Percentiles rank a stretch among this genome's conserved stretches.
Evolutionary conservation across 345 rosid species (phyloP).

Genomic region (Iberis pinnata): DNA sequence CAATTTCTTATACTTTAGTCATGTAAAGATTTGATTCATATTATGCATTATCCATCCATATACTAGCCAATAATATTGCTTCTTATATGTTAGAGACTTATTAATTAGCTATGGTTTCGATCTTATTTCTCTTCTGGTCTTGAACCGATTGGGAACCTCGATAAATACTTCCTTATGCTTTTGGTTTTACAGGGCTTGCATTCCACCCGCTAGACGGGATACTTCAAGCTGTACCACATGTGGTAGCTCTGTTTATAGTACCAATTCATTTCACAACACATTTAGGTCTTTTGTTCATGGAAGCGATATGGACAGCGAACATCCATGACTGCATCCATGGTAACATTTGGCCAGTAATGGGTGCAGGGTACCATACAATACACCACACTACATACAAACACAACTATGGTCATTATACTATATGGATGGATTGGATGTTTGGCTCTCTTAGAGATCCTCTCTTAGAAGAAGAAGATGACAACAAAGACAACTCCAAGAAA

Average conservation of each 20-base stretch:
- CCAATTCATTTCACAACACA: slow-evolving; percentile 69
- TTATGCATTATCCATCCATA: too few relatives aligned
- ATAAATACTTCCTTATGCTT: too few relatives aligned
- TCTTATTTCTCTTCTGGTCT: neutral
- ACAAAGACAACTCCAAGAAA: slow-evolving; percentile 18
- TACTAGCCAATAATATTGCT: too few relatives aligned
- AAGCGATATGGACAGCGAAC: slow-evolving; percentile 68
- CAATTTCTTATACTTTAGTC: too few relatives aligned
- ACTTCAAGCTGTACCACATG: slow-evolving; percentile 76
- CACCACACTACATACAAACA: slow-evolving; percentile 88
- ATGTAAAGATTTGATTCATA: too few relatives aligned
- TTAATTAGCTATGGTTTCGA: neutral
- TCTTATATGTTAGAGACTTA: too few relatives aligned
- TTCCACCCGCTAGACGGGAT: slow-evolving; percentile 77
- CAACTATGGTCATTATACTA: slow-evolving; percentile 82
- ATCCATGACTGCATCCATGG: slow-evolving; percentile 81
- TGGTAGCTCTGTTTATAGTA: slow-evolving; percentile 52
- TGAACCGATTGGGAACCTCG: too few relatives aligned
- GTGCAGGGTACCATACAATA: slow-evolving; percentile 93
- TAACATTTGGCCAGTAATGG: slow-evolving; percentile 81
- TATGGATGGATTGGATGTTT: slow-evolving; percentile 89
- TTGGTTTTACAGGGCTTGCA: slow-evolving; percentile 62
- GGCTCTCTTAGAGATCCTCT: slow-evolving; percentile 63
- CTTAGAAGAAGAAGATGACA: slow-evolving; percentile 36
- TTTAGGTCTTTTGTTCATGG: slow-evolving; percentile 54